Percentiles rank a stretch among this genome's conserved stretches.
phyloP scores from a whole-genome alignment of 2,329 filamentous ascomycete genomes.

The Cadophora malorum region DNA sequence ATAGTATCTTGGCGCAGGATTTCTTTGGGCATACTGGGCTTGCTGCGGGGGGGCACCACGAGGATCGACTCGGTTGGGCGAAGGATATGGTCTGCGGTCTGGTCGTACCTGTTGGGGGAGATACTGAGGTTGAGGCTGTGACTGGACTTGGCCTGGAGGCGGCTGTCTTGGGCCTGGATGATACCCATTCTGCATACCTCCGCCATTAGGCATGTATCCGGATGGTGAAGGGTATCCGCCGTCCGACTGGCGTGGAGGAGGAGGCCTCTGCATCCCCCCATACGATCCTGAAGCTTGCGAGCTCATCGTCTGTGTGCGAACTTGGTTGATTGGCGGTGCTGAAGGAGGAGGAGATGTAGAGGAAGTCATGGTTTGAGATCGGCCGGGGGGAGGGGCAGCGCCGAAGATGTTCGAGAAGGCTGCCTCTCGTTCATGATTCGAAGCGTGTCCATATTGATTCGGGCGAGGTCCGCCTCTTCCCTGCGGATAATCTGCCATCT shows the following conservation, averaged over 20 bases:
- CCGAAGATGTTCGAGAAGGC: constrained; percentile 98
- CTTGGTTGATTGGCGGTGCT: constrained; percentile 58
- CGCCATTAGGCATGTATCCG: constrained; percentile 41
- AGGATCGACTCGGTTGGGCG: constrained; percentile 57
- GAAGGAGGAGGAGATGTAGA: constrained; percentile 64
- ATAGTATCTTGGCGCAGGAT: constrained; percentile 64
- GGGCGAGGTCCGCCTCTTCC: constrained; percentile 60
- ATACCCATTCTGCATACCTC: constrained; percentile 55
- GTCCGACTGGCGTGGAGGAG: constrained; percentile 61
- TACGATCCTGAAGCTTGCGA: constrained; percentile 46
- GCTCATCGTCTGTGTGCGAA: constrained; percentile 80
- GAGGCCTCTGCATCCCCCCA: constrained; percentile 66
- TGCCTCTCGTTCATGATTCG: constrained; percentile 81
- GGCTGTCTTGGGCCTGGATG: constrained; percentile 52
- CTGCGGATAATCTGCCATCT: constrained; percentile 66
- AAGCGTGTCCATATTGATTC: constrained; percentile 51
- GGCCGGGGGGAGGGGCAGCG: constrained; percentile 80
- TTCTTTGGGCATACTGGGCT: constrained; percentile 53
- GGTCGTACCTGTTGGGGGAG: constrained; percentile 65
- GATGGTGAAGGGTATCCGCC: constrained; percentile 44
- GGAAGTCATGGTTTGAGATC: constrained; percentile 95
- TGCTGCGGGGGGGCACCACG: constrained; percentile 46
- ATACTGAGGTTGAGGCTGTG: constrained; percentile 61
- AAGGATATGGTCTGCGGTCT: constrained; percentile 73
- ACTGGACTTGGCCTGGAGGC: constrained; percentile 44